These are phyloP conservation scores for Xylariaceae sp. DNA, from an alignment of 2,329 filamentous ascomycete genomes.

Conservation along the genomic window DNA sequence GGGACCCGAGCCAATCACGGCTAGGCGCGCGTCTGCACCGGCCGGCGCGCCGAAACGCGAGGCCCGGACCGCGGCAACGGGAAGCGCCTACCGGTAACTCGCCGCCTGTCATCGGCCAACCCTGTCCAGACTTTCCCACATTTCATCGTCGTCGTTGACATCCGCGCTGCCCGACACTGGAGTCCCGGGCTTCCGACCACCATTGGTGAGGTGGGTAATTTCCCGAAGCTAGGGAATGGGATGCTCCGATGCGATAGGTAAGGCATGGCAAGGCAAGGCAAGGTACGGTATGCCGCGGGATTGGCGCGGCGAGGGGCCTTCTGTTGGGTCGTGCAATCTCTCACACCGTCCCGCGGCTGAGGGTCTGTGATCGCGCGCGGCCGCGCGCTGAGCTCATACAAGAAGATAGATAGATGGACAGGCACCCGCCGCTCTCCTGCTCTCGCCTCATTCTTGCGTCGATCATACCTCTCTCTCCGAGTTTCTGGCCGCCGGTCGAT, in stretches of 20 bases:
- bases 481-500: constrained; percentile 7
- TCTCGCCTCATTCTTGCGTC: constrained; percentile 10
- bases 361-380: constrained; percentile 6
- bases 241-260: too few relatives aligned
- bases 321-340: too few relatives aligned
- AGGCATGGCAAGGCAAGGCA: too few relatives aligned
- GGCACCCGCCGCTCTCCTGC: constrained; percentile 10
- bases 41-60: neutral
- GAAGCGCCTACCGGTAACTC: neutral
- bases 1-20: neutral
- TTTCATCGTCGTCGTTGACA: neutral
- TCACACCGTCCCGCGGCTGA: constrained; percentile 2
- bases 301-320: too few relatives aligned
- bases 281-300: too few relatives aligned
- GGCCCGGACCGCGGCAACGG: neutral
- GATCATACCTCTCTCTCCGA: constrained; percentile 2
- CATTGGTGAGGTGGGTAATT: neutral
- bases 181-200: neutral
- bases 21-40: neutral
- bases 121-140: too few relatives aligned
- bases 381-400: constrained; percentile 12
- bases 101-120: neutral
- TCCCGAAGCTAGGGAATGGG: neutral
- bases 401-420: constrained; percentile 14
- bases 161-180: neutral